phyloP scores from a whole-genome alignment of 192 early-diverging fungal genomes.

The Coemansia sp. region DNA sequence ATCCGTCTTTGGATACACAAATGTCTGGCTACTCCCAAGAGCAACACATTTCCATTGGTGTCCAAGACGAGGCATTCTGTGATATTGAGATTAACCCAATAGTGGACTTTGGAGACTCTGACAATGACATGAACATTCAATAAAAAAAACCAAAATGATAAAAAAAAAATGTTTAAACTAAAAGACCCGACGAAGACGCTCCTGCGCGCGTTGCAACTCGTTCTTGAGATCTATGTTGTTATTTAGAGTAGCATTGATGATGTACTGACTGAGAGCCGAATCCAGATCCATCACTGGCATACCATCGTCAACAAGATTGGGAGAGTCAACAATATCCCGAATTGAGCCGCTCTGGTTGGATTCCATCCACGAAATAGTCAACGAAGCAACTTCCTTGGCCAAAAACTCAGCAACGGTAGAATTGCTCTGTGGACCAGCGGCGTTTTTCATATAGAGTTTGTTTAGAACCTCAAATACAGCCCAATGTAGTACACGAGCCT shows the following conservation, averaged over 20 bases:
- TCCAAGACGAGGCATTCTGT: neutral
- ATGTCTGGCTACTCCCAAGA: neutral
- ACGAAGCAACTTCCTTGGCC: conserved; percentile 27
- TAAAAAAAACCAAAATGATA: conserved; percentile 3
- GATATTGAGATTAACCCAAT: conserved; percentile 7
- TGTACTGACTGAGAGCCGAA: conserved; percentile 53
- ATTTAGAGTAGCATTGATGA: conserved; percentile 35
- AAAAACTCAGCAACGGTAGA: conserved; percentile 11
- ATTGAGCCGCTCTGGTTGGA: neutral
- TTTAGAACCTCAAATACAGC: conserved; percentile 44
- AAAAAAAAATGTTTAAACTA: conserved; percentile 19
- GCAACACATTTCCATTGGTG: neutral
- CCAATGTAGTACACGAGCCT: conserved; percentile 29
- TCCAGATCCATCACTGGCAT: conserved; percentile 49
- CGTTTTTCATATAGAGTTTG: conserved; percentile 8
- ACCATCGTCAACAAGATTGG: neutral
- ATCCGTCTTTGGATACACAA: neutral
- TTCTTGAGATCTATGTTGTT: conserved; percentile 33
- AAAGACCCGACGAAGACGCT: conserved; percentile 42
- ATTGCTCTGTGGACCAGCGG: neutral
- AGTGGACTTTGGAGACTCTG: neutral
- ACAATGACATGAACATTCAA: neutral
- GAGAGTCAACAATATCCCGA: neutral
- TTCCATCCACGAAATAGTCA: conserved; percentile 27
- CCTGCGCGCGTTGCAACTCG: conserved; percentile 46